Percentiles rank a stretch among this genome's conserved stretches.
These are phyloP conservation scores for Fusarium devonianum DNA, from an alignment of 2,329 filamentous ascomycete species.

Conservation along the genomic window DNA sequence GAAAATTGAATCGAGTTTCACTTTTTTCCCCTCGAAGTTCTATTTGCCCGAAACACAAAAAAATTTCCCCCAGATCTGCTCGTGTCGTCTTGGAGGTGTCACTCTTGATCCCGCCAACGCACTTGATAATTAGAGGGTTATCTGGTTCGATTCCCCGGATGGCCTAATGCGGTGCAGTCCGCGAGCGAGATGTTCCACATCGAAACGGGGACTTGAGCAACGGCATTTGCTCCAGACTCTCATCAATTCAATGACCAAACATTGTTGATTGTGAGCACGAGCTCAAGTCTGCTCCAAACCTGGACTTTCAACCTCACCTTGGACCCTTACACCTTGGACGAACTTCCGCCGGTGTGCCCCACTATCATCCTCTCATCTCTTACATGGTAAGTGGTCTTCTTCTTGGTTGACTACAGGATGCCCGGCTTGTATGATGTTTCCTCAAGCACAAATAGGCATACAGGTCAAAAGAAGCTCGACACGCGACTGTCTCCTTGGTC, in stretches of 20 bases:
- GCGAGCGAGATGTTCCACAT: not conserved
- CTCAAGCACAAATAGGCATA: too few relatives aligned
- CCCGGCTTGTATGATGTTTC: too few relatives aligned
- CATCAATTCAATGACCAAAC: constrained; percentile 1
- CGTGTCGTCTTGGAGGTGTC: not conserved
- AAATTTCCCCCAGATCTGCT: constrained; percentile 5
- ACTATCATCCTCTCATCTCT: too few relatives aligned
- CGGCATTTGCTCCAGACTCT: not conserved
- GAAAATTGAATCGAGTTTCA: not conserved
- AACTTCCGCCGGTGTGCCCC: constrained; percentile 11
- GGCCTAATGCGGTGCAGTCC: not conserved
- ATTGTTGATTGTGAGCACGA: not conserved
- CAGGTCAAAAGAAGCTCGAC: too few relatives aligned
- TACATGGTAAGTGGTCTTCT: too few relatives aligned
- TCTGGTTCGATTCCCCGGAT: not conserved
- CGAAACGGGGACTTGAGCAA: not conserved
- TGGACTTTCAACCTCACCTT: constrained; percentile 4
- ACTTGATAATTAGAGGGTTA: not conserved
- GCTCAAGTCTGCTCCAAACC: not conserved
- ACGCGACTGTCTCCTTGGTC: too few relatives aligned
- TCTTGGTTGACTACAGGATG: too few relatives aligned
- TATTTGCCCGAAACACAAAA: not conserved
- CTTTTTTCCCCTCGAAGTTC: not conserved
- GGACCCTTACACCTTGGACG: constrained; percentile 15
- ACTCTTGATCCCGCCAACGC: not conserved